Evolutionary conservation across 331 rosid genomes (phyloP), one percentile per base, ranked within the genome.

Genomic region (Spiraea crenata): DNA sequence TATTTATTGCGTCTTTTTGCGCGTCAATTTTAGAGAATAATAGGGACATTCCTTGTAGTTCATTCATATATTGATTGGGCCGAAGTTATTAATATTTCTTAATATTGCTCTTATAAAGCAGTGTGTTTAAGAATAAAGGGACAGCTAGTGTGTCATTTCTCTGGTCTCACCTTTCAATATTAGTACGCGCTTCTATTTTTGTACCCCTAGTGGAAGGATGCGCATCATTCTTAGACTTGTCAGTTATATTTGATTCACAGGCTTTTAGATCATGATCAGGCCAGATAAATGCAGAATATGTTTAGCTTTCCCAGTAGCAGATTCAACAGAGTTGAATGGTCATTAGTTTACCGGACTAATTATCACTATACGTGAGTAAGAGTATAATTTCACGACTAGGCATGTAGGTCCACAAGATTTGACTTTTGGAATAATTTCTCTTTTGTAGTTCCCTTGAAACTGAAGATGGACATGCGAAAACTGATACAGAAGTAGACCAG

Each of bases 381-480:
- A 35, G 48, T 56, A 71, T 45, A 9, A 57, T 59, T 25, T 34
- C 49, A 12, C 42, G 54, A 56, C 45, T 16, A 65, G 52, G 57
- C 6, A 5, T 61, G 10, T 63, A 63, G 62, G 19, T 15, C 63
- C 51, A 56, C 62, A 19, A 12, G 57, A 67, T 71, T 61, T 82
- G 62, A 55, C 51, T 69, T 61, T 47, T 73, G 5, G 17, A 12
- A 7, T 74, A 47, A 34, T 46, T 79, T 70, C 77, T 77, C 48
- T 59, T 78, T 77, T 85, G 78, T 61, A 93, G 99, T 69, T 69
- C 81, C 3, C 71, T 20, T 54, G 88, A 81, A 76, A 73, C 68
- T 12, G 91, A 79, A 73, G 84, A 50, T 60, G 93, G 76, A 78
- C 81, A 59, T 56, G 74, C 74, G 46, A 63, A 70, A 59, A 75